Evolutionary conservation across 148 eudicot species (phyloP).

Genomic region (Agrostemma githago): DNA sequence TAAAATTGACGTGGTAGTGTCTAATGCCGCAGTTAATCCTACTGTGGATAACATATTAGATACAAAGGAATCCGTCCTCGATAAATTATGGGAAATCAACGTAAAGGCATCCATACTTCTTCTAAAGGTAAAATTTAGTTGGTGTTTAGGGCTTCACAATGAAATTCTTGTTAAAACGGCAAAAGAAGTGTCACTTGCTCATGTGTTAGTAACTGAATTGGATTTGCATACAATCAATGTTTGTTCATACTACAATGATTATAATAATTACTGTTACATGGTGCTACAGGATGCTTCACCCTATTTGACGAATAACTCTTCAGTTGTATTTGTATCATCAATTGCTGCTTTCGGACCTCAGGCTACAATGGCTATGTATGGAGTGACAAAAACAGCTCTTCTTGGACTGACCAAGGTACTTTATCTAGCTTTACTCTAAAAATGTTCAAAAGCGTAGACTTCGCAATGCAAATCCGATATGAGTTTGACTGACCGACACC

Average conservation of each 20-base stretch:
- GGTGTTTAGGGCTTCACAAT: neutral
- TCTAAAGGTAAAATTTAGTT: constrained; percentile 43
- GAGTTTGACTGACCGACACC: neutral
- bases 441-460: neutral
- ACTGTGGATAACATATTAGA: constrained; percentile 51
- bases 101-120: constrained; percentile 84
- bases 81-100: constrained; percentile 94
- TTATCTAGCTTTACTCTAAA: neutral
- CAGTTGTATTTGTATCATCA: constrained; percentile 74
- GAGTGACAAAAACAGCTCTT: constrained; percentile 91
- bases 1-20: constrained; percentile 79
- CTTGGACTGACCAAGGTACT: constrained; percentile 91
- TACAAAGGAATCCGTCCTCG: constrained; percentile 69
- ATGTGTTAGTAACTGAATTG: neutral
- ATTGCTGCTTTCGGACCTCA: constrained; percentile 54
- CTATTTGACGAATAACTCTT: constrained; percentile 58
- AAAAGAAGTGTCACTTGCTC: neutral
- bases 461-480: neutral
- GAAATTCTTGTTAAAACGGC: neutral
- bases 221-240: neutral
- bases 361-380: constrained; percentile 67
- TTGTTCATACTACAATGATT: neutral
- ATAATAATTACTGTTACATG: neutral
- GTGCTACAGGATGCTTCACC: constrained; percentile 77
- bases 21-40: constrained; percentile 95